Percentiles rank a stretch among this genome's conserved stretches.
Evolutionary conservation across 2,329 filamentous ascomycete species (phyloP).

Genomic region (Pyrenophora teres): DNA sequence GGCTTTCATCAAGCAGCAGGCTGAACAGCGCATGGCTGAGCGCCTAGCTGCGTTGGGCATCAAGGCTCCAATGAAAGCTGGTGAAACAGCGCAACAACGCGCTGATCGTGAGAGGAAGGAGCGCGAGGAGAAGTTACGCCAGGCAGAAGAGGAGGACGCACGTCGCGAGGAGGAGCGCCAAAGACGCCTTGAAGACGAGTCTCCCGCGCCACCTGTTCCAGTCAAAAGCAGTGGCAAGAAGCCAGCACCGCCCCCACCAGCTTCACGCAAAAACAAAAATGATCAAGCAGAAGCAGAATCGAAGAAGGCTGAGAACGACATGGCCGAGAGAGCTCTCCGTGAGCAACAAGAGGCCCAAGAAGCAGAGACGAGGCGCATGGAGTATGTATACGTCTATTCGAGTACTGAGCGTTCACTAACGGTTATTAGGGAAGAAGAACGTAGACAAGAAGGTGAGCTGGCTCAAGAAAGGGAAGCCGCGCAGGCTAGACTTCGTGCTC

Average conservation of each 20-base stretch:
- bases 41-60: slow-evolving; percentile 91
- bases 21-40: slow-evolving; percentile 95
- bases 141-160: slow-evolving; percentile 93
- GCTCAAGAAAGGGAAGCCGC: slow-evolving; percentile 79
- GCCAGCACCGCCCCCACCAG: slow-evolving; percentile 70
- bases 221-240: slow-evolving; percentile 51
- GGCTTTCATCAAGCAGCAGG: slow-evolving; percentile 95
- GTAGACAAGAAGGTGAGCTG: slow-evolving; percentile 78
- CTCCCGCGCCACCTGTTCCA: slow-evolving; percentile 63
- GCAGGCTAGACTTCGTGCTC: slow-evolving; percentile 78
- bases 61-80: slow-evolving; percentile 77
- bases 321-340: slow-evolving; percentile 60
- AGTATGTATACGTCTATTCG: slow-evolving; percentile 66
- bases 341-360: slow-evolving; percentile 78
- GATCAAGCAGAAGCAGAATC: slow-evolving; percentile 61
- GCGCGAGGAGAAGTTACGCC: slow-evolving; percentile 80
- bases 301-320: slow-evolving; percentile 63
- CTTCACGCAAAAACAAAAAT: slow-evolving; percentile 70
- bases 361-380: slow-evolving; percentile 72
- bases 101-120: slow-evolving; percentile 87
- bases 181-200: slow-evolving; percentile 79
- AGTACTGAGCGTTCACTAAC: slow-evolving; percentile 20
- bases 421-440: slow-evolving; percentile 69
- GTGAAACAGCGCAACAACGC: slow-evolving; percentile 81
- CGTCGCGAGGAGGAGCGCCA: slow-evolving; percentile 87